Conservation (phyloP, 169 alveolate species). For the Neospora caninum region DNA sequence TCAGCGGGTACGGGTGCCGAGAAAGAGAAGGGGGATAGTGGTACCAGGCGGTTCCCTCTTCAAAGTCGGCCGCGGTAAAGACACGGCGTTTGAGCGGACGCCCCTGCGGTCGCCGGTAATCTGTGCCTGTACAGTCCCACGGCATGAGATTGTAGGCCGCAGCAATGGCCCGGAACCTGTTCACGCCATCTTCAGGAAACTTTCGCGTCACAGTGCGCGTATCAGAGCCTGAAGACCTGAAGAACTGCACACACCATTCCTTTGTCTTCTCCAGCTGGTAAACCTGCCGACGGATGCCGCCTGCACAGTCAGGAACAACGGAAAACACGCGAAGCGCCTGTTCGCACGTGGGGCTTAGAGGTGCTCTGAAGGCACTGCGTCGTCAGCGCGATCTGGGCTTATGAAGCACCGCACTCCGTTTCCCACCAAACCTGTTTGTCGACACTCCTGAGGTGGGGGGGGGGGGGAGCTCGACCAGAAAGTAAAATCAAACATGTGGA, state of each 20-base stretch:
- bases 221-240: neutral
- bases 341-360: neutral
- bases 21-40: neutral
- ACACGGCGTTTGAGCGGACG: conserved; percentile 28
- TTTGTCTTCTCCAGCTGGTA: conserved; percentile 16
- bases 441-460: no score
- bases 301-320: neutral
- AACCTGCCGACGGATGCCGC: conserved; percentile 32
- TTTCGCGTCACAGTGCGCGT: neutral
- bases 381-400: neutral
- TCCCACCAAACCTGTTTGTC: neutral
- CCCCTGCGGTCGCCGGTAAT: conserved; percentile 16
- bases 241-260: conserved; percentile 29
- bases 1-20: neutral
- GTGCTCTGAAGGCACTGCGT: neutral
- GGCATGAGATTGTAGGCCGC: conserved; percentile 37
- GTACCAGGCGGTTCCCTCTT: conserved; percentile 19
- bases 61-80: conserved; percentile 22
- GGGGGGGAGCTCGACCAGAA: no score
- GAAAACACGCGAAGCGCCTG: neutral
- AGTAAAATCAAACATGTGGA: no score
- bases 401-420: neutral
- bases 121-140: conserved; percentile 16
- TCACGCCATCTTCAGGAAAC: neutral
- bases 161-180: conserved; percentile 1